Base-by-base conservation (phyloP, 108 stramenopile genomes). In the Skeletonema marinoi region DNA sequence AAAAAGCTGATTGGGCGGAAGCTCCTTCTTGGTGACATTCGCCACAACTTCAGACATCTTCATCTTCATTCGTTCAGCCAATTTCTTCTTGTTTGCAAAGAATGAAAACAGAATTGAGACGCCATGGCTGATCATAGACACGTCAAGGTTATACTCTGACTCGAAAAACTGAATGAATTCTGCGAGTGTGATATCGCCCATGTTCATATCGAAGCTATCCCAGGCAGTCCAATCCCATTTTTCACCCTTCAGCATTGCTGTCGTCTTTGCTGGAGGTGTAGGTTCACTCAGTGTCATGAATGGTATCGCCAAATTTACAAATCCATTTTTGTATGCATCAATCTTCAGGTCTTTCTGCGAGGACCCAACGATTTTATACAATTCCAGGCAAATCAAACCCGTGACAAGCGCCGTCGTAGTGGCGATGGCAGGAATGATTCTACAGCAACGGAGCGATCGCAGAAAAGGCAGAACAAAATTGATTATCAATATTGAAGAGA, bases 391-490 rank as follows among this genome's bases (percentile, higher is more conserved):
- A 71, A 98, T 89, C 44, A 98, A 78, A 46, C 99, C 99, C 0
- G 99, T 97, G 63, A 98, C 99, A 73, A 99, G 84, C 6, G 99
- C 98, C 12, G 99, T 99, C 17, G 98, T 99, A 17, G 99, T 99
- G 48, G 99, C 97, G 84, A 99, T 99, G 31, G 99, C 99, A 13
- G 99, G 99, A 71, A 98, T 99, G 81, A 99, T 99, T 68, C 96
- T 95, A 32, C 36, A 32, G 60, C 21, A 13, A 61, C 12, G 16
- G 4, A 50, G 1, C 19, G 32, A 39, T 66, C 14, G 3, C 32
- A 51, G 46, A 61, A n/a, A 73, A 0, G 7, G 41, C 9, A 19
- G 7, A 29, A 19, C 11, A 32, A 32, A 66, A 13, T 29, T 19
- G 35, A 66, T 7, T 19, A 13, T 51, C 50, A 59, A 64, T 4